Percentiles rank a stretch among this genome's conserved stretches.
Evolutionary conservation across 108 stramenopile genomes (phyloP).

Genomic region (Seminavis robusta): DNA sequence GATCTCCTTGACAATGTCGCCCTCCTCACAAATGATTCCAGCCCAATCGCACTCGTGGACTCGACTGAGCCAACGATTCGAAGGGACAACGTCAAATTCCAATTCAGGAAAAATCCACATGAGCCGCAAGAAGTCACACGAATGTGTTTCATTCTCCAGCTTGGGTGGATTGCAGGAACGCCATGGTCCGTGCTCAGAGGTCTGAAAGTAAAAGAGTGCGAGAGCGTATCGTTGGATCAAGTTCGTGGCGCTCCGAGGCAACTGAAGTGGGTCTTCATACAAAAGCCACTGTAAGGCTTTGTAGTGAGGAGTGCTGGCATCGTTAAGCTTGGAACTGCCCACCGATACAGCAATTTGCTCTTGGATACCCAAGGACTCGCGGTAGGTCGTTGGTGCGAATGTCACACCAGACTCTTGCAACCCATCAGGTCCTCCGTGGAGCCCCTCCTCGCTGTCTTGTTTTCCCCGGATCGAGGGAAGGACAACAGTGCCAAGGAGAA

Average conservation of each 20-base stretch:
- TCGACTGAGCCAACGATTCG: conserved; percentile 33
- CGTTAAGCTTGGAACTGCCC: conserved; percentile 14
- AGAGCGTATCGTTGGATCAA: conserved; percentile 63
- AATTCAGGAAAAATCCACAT: neutral
- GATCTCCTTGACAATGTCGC: conserved; percentile 8
- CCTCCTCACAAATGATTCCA: conserved; percentile 23
- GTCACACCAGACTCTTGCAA: no score
- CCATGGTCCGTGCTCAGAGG: conserved; percentile 36
- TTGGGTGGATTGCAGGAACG: conserved; percentile 37
- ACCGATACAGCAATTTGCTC: conserved; percentile 19
- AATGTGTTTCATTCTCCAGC: conserved; percentile 8
- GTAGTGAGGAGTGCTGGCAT: conserved; percentile 36
- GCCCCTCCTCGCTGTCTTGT: no score
- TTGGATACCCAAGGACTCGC: conserved; percentile 13
- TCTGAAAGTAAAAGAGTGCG: conserved; percentile 48
- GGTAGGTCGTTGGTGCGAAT: conserved; percentile 23
- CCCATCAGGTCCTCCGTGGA: no score
- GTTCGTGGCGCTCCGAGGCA: conserved; percentile 25
- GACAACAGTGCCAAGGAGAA: no score
- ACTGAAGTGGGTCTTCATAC: conserved; percentile 49
- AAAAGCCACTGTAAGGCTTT: conserved; percentile 62
- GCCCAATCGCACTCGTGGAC: conserved; percentile 28
- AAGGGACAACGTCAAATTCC: conserved; percentile 1
- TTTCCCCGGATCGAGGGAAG: no score
- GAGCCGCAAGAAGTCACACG: conserved; percentile 21